Evolutionary conservation across 2,329 filamentous ascomycete species (phyloP).

Genomic region (Alternaria triticimaculans): DNA sequence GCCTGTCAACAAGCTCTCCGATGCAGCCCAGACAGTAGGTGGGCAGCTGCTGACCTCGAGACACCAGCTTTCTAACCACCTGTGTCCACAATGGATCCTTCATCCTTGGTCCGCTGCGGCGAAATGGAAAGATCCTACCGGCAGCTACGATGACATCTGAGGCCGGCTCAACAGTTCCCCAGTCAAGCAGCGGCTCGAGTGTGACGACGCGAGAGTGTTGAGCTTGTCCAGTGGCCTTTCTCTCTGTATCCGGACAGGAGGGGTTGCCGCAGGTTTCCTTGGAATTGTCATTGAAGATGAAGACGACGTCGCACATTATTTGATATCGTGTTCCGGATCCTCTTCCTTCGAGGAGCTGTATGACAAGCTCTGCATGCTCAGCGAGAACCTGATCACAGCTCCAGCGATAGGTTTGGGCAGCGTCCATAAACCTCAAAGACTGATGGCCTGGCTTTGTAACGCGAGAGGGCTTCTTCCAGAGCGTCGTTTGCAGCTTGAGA

Average conservation of each 20-base stretch:
- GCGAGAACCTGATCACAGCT: neutral
- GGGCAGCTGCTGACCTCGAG: neutral
- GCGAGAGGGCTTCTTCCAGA: constrained; percentile 11
- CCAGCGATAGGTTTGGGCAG: neutral
- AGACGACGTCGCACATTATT: neutral
- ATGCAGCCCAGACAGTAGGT: constrained; percentile 22
- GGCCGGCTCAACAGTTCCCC: constrained; percentile 12
- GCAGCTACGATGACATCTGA: neutral
- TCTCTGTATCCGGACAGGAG: neutral
- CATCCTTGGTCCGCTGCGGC: constrained; percentile 16
- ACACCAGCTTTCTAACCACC: neutral
- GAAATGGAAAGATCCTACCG: constrained; percentile 11
- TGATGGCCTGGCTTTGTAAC: neutral
- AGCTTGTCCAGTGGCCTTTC: neutral
- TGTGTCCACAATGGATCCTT: constrained; percentile 14
- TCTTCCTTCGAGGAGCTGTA: neutral
- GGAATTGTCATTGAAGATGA: constrained; percentile 1
- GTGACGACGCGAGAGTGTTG: neutral
- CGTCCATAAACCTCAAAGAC: neutral
- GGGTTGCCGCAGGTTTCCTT: neutral
- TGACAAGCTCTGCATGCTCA: constrained; percentile 3
- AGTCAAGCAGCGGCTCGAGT: constrained; percentile 18
- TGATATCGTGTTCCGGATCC: neutral
- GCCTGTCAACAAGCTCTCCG: constrained; percentile 9
- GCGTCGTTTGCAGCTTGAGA: constrained; percentile 8